A percentile compares a stretch with the other conserved stretches of the same genome.
Conservation (phyloP, 2,329 filamentous ascomycete species). For the Arthroderma sp. region DNA sequence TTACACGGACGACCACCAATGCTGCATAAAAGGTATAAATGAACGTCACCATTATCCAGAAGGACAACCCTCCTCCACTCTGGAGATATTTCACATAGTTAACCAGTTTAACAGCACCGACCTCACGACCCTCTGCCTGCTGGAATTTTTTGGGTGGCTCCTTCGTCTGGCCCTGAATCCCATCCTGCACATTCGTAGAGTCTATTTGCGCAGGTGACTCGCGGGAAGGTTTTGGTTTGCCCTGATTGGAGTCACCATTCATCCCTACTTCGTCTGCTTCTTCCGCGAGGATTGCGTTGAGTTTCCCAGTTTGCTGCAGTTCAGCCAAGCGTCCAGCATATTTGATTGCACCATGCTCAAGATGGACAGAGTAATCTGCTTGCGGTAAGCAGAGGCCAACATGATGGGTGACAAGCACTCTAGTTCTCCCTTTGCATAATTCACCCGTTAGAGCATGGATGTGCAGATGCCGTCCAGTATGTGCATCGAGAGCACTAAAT, state of each 20-base stretch:
- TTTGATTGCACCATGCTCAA: conserved; percentile 55
- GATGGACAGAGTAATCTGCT: conserved; percentile 61
- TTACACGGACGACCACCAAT: conserved; percentile 41
- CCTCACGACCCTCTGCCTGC: conserved; percentile 61
- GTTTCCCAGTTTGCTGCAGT: conserved; percentile 30
- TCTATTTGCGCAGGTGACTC: conserved; percentile 9
- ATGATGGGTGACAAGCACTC: conserved; percentile 72
- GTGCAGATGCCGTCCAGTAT: conserved; percentile 68
- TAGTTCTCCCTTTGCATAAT: conserved; percentile 55
- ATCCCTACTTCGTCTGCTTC: conserved; percentile 36
- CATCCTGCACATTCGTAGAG: conserved; percentile 1
- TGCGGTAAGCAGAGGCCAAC: conserved; percentile 57
- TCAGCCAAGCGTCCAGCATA: conserved; percentile 55
- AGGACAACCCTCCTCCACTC: conserved; percentile 51
- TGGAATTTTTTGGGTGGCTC: conserved; percentile 54
- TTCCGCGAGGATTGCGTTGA: conserved; percentile 33
- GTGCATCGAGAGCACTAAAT: conserved; percentile 68
- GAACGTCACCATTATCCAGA: conserved; percentile 46
- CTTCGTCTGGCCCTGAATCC: conserved; percentile 11
- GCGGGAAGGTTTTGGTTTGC: conserved; percentile 9
- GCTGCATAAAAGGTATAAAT: conserved; percentile 46
- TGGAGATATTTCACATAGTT: conserved; percentile 59
- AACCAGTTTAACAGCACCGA: conserved; percentile 53
- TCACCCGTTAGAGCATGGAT: conserved; percentile 63
- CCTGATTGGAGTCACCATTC: conserved; percentile 17